phyloP scores from a whole-genome alignment of 1,284 basidiomycete species.

The Fomes fomentarius region DNA sequence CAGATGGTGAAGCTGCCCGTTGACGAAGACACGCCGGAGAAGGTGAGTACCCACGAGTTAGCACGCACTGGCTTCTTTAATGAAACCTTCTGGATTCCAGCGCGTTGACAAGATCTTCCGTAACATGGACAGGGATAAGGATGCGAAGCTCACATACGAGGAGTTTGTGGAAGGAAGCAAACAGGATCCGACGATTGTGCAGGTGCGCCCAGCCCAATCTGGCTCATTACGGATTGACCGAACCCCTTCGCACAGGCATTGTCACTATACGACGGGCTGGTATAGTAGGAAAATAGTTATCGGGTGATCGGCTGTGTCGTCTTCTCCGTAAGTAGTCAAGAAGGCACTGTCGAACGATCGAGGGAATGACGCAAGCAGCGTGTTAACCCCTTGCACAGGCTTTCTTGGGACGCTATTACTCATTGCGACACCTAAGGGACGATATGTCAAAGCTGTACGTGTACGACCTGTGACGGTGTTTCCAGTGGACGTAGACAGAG shows the following conservation, averaged over 20 bases:
- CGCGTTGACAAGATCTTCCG: conserved; percentile 96
- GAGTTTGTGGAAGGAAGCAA: conserved; percentile 98
- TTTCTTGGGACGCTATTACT: conserved; percentile 10
- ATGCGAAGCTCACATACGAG: conserved; percentile 87
- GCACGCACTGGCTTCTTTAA: background rate
- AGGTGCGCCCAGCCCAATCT: conserved; percentile 55
- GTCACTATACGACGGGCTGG: conserved; percentile 79
- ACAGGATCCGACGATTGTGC: conserved; percentile 97
- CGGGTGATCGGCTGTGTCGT: conserved; percentile 3
- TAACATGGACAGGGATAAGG: conserved; percentile 92
- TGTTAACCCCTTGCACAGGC: background rate
- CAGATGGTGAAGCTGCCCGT: conserved; percentile 98
- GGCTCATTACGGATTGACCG: background rate
- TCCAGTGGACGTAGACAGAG: conserved; percentile 23
- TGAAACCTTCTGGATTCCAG: conserved; percentile 41
- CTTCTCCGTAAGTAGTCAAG: conserved; percentile 15
- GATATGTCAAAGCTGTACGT: conserved; percentile 17
- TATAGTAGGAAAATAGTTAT: conserved; percentile 40
- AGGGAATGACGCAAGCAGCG: background rate
- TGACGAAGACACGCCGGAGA: conserved; percentile 99
- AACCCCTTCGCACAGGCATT: conserved; percentile 53
- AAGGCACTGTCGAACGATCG: conserved; percentile 2
- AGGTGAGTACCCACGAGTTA: conserved; percentile 54
- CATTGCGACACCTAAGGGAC: conserved; percentile 11
- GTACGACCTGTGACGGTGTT: conserved; percentile 22